These are phyloP conservation scores for Phytopythium cucurbitacearum DNA, from an alignment of 352 stramenopile species.

Conservation along the genomic window DNA sequence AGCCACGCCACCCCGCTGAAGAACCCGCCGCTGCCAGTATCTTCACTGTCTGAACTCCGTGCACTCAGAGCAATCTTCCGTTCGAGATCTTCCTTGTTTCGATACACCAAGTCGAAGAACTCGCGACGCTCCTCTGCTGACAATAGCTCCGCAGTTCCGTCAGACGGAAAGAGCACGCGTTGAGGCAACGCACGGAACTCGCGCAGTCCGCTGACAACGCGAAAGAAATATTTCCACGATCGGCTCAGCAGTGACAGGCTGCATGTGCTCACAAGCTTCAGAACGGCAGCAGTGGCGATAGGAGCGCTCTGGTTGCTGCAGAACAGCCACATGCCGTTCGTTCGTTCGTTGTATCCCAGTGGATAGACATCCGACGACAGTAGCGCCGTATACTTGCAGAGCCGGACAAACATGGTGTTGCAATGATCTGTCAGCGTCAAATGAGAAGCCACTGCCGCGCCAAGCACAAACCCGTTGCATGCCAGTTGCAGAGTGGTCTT, in stretches of 20 bases:
- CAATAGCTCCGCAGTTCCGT: conserved; percentile 32
- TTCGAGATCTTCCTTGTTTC: conserved; percentile 55
- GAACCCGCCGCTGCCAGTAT: conserved; percentile 32
- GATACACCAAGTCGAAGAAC: conserved; percentile 51
- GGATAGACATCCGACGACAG: conserved; percentile 56
- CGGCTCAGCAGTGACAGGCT: conserved; percentile 40
- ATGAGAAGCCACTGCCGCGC: conserved; percentile 49
- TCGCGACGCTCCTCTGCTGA: conserved; percentile 41
- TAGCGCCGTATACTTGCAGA: conserved; percentile 66
- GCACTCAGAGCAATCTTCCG: conserved; percentile 35
- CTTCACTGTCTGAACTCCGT: conserved; percentile 19
- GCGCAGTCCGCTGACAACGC: conserved; percentile 47
- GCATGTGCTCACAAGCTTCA: conserved; percentile 66
- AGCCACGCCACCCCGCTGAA: conserved; percentile 76
- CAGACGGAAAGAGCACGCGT: conserved; percentile 31
- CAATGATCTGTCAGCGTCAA: conserved; percentile 48
- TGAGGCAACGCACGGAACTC: conserved; percentile 61
- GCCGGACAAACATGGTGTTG: conserved; percentile 53
- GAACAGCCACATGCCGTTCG: conserved; percentile 55
- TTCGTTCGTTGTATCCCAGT: conserved; percentile 46
- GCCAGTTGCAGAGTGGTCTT: conserved; percentile 71
- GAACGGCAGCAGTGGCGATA: conserved; percentile 57
- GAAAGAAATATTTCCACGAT: conserved; percentile 66
- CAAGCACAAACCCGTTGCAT: conserved; percentile 73
- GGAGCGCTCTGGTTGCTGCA: conserved; percentile 68